phyloP scores from a whole-genome alignment of 2,329 filamentous ascomycete species.

The Thermothelomyces thermophilus region DNA sequence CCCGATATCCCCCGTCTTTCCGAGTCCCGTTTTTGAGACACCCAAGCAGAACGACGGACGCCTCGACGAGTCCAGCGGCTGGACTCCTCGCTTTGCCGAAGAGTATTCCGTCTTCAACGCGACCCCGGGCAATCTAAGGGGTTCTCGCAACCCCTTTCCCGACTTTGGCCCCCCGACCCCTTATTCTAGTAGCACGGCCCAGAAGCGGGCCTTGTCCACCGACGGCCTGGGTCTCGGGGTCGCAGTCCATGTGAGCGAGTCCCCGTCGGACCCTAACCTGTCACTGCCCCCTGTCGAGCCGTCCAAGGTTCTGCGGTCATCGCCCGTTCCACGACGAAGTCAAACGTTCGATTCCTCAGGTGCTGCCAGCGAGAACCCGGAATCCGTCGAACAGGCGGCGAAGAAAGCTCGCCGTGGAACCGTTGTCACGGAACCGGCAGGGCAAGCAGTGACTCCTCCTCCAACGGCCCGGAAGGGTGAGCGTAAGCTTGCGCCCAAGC shows the following conservation, averaged over 20 bases:
- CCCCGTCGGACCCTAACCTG: conserved; percentile 46
- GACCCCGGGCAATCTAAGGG: conserved; percentile 53
- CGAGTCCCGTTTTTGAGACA: conserved; percentile 52
- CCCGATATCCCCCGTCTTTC: conserved; percentile 46
- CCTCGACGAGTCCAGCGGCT: conserved; percentile 45
- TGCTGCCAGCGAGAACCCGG: conserved; percentile 24
- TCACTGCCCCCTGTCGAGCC: conserved; percentile 55
- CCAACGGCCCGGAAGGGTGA: conserved; percentile 49
- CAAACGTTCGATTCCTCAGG: conserved; percentile 28
- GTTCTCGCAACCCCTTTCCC: conserved; percentile 38
- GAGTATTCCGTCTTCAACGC: conserved; percentile 60
- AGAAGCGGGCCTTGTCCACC: conserved; percentile 47
- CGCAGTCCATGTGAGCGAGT: conserved; percentile 57
- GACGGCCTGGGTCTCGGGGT: conserved; percentile 45
- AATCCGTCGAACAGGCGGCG: conserved; percentile 29
- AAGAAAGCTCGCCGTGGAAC: conserved; percentile 43
- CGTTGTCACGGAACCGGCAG: conserved; percentile 32
- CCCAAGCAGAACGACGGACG: conserved; percentile 43
- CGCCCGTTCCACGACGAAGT: conserved; percentile 40
- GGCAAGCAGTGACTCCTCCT: conserved; percentile 55
- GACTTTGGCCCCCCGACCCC: conserved; percentile 38
- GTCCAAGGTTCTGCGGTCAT: conserved; percentile 51
- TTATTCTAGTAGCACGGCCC: conserved; percentile 30
- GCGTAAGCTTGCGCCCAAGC: conserved; percentile 48
- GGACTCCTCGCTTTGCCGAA: conserved; percentile 58